Base-by-base conservation (phyloP, 768 basidiomycete species). In the Filobasidium wieringae region DNA sequence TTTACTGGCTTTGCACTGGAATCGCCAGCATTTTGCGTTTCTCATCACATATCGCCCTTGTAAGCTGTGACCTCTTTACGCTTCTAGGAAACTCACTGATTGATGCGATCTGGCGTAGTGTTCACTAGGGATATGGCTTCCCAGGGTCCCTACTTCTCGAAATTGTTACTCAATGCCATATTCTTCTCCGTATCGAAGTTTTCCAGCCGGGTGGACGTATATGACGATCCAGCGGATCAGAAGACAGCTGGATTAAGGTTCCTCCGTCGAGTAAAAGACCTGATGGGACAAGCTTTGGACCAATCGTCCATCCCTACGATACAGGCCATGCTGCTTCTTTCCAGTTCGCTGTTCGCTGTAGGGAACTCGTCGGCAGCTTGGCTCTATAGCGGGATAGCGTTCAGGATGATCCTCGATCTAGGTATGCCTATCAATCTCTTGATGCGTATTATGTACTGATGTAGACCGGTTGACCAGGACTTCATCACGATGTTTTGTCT, bases 321-420 rank as follows among this genome's bases (percentile, higher is more conserved):
- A 9, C 64, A 65, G 36, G 64, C 64, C n/a, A 59, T 65, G 59
- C 43, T 65, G 11, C 30, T 65, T 7, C 53, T 65, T 5, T 57
- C 61, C 19, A 65, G 62, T 34, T 63, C 61, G 24, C 56, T 65
- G 11, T 56, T 56, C 17, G 64, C 64, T 29, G 50, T 60, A 37
- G 64, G 64, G 8, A 50, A 60, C 22, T 56, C 58, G 26, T 59
- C 50, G 32, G 61, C 59, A 7, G 55, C 58, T 24, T 58, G 53
- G 56, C 22, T 52, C 1, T 58, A 60, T 51, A 51, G 51, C 51
- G 57, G 57, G 9, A 59, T 61, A 49, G 64, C 64, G 1, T 41
- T 58, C 14, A 14, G 56, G 41, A 65, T 65, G 64, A 63, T 65
- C 33, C 33, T 60, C n/a, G 64, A 65, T 26, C 58, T 65, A n/a